These are phyloP conservation scores for Aschersonia sp. DNA, from an alignment of 2,329 filamentous ascomycete genomes.

Conservation along the genomic window DNA sequence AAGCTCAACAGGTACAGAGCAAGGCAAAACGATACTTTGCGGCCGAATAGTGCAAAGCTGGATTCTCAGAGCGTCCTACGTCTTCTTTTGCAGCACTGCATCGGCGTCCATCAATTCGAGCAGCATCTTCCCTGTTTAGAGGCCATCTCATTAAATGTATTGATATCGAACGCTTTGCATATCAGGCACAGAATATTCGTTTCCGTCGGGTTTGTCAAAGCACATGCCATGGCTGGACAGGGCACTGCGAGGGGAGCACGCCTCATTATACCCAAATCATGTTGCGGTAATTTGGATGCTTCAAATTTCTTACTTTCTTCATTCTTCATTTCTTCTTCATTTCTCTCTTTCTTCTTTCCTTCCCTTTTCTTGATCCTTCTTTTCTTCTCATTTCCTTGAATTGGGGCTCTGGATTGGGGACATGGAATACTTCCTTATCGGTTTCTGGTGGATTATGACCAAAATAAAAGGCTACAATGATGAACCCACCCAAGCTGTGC, in stretches of 20 bases:
- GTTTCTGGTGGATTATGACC: too few relatives aligned
- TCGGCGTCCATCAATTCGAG: not conserved
- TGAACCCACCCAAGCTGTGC: too few relatives aligned
- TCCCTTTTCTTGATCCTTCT: not conserved
- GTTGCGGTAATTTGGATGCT: not conserved
- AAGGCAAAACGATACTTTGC: slow-evolving; percentile 61
- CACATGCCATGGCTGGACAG: not conserved
- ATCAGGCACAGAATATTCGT: not conserved
- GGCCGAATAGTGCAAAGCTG: slow-evolving; percentile 32
- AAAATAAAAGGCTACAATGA: too few relatives aligned
- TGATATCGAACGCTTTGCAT: not conserved
- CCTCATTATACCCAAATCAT: slow-evolving; percentile 4
- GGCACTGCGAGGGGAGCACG: slow-evolving; percentile 2
- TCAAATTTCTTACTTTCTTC: not conserved
- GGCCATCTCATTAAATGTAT: slow-evolving; percentile 1
- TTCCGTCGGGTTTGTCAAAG: not conserved
- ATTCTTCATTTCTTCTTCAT: not conserved
- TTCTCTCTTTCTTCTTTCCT: not conserved
- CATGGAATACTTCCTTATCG: too few relatives aligned
- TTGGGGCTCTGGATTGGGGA: too few relatives aligned
- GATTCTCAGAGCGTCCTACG: not conserved
- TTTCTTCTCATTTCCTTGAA: not conserved
- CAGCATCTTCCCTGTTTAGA: not conserved
- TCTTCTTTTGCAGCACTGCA: not conserved
- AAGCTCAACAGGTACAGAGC: slow-evolving; percentile 50